Evolutionary conservation across 257 asterid genomes (phyloP), one percentile per base, ranked within the genome.

Genomic region (Fraxinus pennsylvanica): DNA sequence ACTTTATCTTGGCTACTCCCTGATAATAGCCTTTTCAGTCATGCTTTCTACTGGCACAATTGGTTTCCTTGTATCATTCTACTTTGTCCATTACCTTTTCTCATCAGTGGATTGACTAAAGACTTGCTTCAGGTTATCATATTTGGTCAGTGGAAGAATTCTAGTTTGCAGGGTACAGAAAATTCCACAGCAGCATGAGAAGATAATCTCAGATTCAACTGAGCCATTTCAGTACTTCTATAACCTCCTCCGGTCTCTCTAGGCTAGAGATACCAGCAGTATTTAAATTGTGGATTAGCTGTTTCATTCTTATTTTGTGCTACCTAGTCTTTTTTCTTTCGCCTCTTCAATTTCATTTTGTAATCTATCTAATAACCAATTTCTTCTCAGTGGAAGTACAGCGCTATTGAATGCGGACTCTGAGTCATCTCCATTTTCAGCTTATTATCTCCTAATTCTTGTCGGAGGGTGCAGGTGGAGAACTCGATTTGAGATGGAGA

Each of bases 221-320:
- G 15, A 41, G 15, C 50, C 1, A 41, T 10, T 41, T 41, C 50
- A 10, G 50, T 65, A 54, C 70, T 80, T 71, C 30, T 25, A 38
- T 74, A 32, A 73, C 32, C 9, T 1, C 8, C 8, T 2, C 1
- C 8, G 1, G 61, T 76, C 79, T 76, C 63, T 52, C 76, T 74
- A 75, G 76, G 79, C 72, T 75, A 81, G 82, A 78, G 75, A 78
- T 74, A 75, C 65, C 9, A 71, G 41, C 66, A 73, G 73, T 79
- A 75, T 67, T 52, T 33, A 80, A 73, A 65, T 25, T 72, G 83
- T 70, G 73, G 39, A 75, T 80, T 85, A 81, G 80, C 33, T 68
- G 36, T 81, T 82, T 85, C 52, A 68, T 85, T 81, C 59, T 71
- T 59, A 68, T 73, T 13, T 21, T 10, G 30, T 61, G 3, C 38